Conservation (phyloP, 2,329 filamentous ascomycete species). For the Aspergillus sojae region DNA sequence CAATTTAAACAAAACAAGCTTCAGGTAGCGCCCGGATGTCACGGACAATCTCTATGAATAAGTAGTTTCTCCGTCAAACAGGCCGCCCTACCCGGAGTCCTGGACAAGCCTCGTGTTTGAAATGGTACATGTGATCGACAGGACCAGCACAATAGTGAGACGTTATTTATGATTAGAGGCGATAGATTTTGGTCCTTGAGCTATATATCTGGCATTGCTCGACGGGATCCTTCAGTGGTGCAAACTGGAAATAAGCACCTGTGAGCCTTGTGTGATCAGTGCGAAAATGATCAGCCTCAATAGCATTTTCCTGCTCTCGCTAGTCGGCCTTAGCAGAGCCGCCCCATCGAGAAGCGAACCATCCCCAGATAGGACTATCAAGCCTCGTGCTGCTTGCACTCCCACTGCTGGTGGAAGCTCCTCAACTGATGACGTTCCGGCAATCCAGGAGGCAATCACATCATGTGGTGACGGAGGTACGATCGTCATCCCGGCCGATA, state of each 20-base stretch:
- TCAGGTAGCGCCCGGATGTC: background rate
- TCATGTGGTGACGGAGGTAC: constrained; percentile 49
- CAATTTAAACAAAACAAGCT: background rate
- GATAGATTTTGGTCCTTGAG: background rate
- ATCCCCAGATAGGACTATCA: background rate
- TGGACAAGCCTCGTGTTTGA: background rate
- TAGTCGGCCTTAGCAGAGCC: constrained; percentile 3
- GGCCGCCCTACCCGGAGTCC: background rate
- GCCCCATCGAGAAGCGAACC: constrained; percentile 5
- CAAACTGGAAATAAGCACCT: background rate
- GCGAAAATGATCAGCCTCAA: background rate
- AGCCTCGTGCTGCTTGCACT: constrained; percentile 35
- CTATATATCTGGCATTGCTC: background rate
- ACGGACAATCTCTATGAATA: background rate
- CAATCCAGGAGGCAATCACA: constrained; percentile 46
- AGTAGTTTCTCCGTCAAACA: background rate
- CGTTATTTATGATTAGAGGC: background rate
- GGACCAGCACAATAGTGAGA: background rate
- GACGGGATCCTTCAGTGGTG: background rate
- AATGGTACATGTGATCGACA: background rate
- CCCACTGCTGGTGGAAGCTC: constrained; percentile 32
- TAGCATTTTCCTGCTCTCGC: background rate
- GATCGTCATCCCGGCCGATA: constrained; percentile 46
- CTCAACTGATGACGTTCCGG: constrained; percentile 47
- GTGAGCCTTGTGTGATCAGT: background rate